Evolutionary conservation across 306 rosid genomes (phyloP), one percentile per base, ranked within the genome.

Genomic region (Ziziphus jujuba): DNA sequence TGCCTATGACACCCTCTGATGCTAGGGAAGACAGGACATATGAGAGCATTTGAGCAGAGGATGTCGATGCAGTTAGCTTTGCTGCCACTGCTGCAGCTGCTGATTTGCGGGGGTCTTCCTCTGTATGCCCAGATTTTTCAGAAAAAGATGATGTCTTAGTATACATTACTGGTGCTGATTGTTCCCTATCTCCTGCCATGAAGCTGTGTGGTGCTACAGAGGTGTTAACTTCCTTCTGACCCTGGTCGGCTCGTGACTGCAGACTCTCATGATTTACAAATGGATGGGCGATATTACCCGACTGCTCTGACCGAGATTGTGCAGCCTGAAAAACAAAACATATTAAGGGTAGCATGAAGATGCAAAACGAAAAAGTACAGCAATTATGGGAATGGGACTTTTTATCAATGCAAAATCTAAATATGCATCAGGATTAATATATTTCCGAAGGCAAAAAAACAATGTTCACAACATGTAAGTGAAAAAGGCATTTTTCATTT

Each of bases 31-130:
- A 93, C 24, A 93, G 84, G 80, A 90, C 99, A 73, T 79, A 93
- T 21, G 99, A 86, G 61, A 93, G 91, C 99, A 93, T 88, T 79
- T 93, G 87, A 15, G 85, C 97, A 0, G 99, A 93, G 72, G 97
- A 90, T 34, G 97, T 90, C 3, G 99, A 93, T 20, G 96, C 97
- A 2, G 99, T 87, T 56, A 93, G 85, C 80, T 93, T 90, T 19
- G 99, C 99, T 7, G 99, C 99, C 76, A 93, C 96, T 16, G 97
- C 99, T 35, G 99, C 99, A 31, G 99, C 99, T 14, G 97, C 99
- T 61, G 99, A 90, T 76, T 88, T 93, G 64, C 87, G 93, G 2
- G 90, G 86, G 66, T 93, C 97, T 64, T 87, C 97, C 74, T 84
- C 93, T 24, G 21, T 17, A 4, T 73, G 87, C 35, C 82, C 92